Percentiles rank a stretch among this genome's conserved stretches.
Conservation (phyloP, 169 alveolate genomes). For the Cryptosporidium muris region DNA sequence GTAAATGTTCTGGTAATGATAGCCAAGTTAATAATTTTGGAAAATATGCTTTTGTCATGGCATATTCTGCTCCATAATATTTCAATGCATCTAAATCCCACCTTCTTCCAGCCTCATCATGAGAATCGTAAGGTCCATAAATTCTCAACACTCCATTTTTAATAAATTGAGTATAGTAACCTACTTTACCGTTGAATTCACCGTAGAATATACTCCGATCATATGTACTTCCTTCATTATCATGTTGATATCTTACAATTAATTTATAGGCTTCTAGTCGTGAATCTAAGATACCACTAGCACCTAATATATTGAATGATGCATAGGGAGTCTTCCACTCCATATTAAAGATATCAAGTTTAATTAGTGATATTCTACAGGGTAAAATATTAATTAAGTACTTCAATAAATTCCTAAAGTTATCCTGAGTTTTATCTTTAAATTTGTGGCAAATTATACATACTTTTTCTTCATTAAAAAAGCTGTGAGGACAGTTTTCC, state of each 20-base stretch:
- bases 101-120: constrained; percentile 71
- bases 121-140: constrained; percentile 64
- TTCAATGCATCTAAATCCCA: constrained; percentile 67
- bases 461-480: constrained; percentile 9
- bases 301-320: constrained; percentile 40
- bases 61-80: constrained; percentile 69
- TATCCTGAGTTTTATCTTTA: constrained; percentile 11
- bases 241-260: constrained; percentile 16
- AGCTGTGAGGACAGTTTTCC: background rate
- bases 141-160: constrained; percentile 63
- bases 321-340: constrained; percentile 67
- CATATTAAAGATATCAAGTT: constrained; percentile 48
- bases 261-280: constrained; percentile 37
- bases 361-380: constrained; percentile 39
- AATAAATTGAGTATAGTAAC: constrained; percentile 60
- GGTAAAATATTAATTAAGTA: constrained; percentile 25
- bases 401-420: constrained; percentile 29
- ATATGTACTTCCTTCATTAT: constrained; percentile 13
- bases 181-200: constrained; percentile 21
- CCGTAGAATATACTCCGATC: constrained; percentile 64
- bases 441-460: constrained; percentile 30
- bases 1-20: constrained; percentile 59
- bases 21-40: constrained; percentile 66
- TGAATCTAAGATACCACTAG: constrained; percentile 60
- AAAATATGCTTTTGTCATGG: constrained; percentile 49